Percentiles rank a stretch among this genome's conserved stretches.
Conservation (phyloP, 2,329 filamentous ascomycete genomes). For the Alternaria solani region DNA sequence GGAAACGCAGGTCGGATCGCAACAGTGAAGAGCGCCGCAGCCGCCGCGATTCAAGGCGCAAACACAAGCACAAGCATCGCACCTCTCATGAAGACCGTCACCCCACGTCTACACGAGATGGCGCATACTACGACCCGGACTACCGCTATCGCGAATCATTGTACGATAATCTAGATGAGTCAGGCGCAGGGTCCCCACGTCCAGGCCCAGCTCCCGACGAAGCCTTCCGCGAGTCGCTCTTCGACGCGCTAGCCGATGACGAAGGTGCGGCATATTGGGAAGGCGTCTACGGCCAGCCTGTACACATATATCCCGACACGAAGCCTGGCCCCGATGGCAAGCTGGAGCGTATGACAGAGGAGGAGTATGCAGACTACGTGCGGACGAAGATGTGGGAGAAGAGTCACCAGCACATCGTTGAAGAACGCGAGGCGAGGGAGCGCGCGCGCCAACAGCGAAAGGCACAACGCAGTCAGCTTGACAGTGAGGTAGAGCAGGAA, state of each 20-base stretch:
- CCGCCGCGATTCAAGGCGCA: conserved; percentile 27
- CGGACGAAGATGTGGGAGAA: conserved; percentile 94
- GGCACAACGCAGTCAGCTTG: conserved; percentile 43
- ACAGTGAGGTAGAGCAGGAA: conserved; percentile 52
- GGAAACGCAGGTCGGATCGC: conserved; percentile 23
- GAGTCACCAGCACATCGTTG: conserved; percentile 82
- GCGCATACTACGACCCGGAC: conserved; percentile 44
- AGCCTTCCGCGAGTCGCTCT: conserved; percentile 91
- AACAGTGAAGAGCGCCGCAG: conserved; percentile 13
- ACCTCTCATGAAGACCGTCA: conserved; percentile 26
- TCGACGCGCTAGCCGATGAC: conserved; percentile 96
- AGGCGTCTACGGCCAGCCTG: conserved; percentile 92
- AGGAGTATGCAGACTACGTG: conserved; percentile 89
- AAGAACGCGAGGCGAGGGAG: conserved; percentile 73
- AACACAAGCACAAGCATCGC: conserved; percentile 30
- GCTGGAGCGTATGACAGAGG: conserved; percentile 87
- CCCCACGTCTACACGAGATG: conserved; percentile 36
- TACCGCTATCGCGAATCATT: conserved; percentile 44
- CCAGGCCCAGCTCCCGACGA: conserved; percentile 63
- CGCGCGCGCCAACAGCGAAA: conserved; percentile 57
- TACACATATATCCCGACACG: conserved; percentile 76
- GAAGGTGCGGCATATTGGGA: conserved; percentile 97
- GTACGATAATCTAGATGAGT: conserved; percentile 38
- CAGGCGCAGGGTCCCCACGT: conserved; percentile 45
- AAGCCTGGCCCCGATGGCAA: conserved; percentile 62